phyloP scores from a whole-genome alignment of 1,139 yeast genomes.

The Geotrichum bryndzae region DNA sequence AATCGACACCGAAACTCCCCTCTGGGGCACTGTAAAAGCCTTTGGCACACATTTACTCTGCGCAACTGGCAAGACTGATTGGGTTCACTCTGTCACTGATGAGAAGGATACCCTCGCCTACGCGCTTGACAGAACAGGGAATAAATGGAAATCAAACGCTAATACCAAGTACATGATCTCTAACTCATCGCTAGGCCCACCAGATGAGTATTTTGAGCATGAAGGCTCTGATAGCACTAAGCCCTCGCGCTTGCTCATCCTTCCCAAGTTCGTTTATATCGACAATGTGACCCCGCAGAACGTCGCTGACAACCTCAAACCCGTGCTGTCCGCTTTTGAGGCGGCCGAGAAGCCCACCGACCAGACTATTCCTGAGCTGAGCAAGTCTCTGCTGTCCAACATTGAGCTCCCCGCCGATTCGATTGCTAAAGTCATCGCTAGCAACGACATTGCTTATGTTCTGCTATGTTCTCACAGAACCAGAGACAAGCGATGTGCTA shows the following conservation, averaged over 20 bases:
- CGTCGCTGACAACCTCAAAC: slow-evolving; percentile 43
- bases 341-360: slow-evolving; percentile 10
- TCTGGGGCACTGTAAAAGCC: slow-evolving; percentile 69
- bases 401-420: slow-evolving; percentile 6
- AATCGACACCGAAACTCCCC: slow-evolving; percentile 44
- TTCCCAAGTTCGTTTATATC: slow-evolving; percentile 79
- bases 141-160: slow-evolving; percentile 11
- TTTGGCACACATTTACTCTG: slow-evolving; percentile 67
- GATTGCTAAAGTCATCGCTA: slow-evolving; percentile 29
- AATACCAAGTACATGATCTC: slow-evolving; percentile 32
- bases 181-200: slow-evolving; percentile 33
- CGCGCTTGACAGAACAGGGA: slow-evolving; percentile 33
- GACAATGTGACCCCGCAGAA: slow-evolving; percentile 44
- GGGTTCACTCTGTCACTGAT: slow-evolving; percentile 72
- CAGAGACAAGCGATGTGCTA: slow-evolving; percentile 88
- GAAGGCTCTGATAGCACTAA: slow-evolving; percentile 17
- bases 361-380: neutral
- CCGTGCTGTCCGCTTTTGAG: slow-evolving; percentile 34
- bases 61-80: slow-evolving; percentile 78
- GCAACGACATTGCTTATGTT: slow-evolving; percentile 48
- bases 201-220: slow-evolving; percentile 28
- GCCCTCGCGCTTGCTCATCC: slow-evolving; percentile 42
- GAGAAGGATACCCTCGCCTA: slow-evolving; percentile 48
- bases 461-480: slow-evolving; percentile 84
- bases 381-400: neutral